Base-by-base conservation (phyloP, 257 asterid genomes). In the Thymus mandschuricus region DNA sequence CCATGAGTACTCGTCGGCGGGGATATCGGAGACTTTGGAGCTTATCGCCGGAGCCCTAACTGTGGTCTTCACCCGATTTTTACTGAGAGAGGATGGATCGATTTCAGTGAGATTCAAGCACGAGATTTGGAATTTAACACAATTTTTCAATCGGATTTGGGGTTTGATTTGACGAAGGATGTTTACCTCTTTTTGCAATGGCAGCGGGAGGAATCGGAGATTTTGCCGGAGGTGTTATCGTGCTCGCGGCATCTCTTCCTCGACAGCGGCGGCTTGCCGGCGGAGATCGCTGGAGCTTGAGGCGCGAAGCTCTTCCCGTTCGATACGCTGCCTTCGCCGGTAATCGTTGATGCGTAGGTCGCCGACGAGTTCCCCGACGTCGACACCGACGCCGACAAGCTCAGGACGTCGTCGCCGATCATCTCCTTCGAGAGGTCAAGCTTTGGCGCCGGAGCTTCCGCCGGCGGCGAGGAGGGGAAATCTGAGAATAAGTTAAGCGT, bases 271-370 rank as follows among this genome's bases (percentile, higher is more conserved):
- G 94, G 89, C 61, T 85, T 87, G 0, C 84, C 89, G 12, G 84
- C 79, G 63, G 88, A 79, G 43, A 78, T 57, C 27, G 49, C 49
- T 11, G 49, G 49, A 8, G 49, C 49, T 44, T 1, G 49, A 44
- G 49, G 12, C 12, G 8, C 7, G 1, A 5, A 38, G 41, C 41
- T 82, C 57, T 84, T 87, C 1, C 92, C 96, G 34, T 89, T 87
- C 0, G 92, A 84, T 1, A 88, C 92, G 73, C 96, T 91, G 38
- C 96, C 97, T 71, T 91, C 96, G 33, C 92, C 96, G 27, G 97
- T 84, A 38, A 88, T 87, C 45, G 90, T 81, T 46, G 90, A 89
- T 73, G 86, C 5, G 60, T 85, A 81, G 12, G 85, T 77, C 49
- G 83, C 82, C 15, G 91, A 80, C 13, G 89, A 85, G 73, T 71